phyloP scores from a whole-genome alignment of 371 early-diverging fungal genomes.

The Batkoa obscura region DNA sequence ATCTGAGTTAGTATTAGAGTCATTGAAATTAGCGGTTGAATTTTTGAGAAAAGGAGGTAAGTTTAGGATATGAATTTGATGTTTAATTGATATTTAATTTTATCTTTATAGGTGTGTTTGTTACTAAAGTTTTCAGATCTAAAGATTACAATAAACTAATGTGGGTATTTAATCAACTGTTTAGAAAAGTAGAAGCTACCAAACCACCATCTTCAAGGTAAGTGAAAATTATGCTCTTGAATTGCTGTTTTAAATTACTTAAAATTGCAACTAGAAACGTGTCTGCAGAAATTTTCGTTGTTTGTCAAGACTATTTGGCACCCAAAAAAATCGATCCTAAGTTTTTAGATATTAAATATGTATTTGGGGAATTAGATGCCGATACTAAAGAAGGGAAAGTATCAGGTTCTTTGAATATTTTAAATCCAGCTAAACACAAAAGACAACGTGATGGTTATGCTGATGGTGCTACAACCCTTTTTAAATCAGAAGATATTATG shows the following conservation, averaged over 20 bases:
- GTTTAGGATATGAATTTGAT: too few relatives aligned
- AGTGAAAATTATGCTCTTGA: not conserved
- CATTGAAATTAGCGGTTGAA: constrained; percentile 90
- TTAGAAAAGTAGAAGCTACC: constrained; percentile 95
- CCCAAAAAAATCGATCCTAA: constrained; percentile 92
- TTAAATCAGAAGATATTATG: constrained; percentile 42
- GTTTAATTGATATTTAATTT: too few relatives aligned
- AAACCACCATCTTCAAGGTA: constrained; percentile 96
- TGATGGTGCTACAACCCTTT: constrained; percentile 77
- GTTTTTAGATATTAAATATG: constrained; percentile 83
- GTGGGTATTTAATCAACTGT: constrained; percentile 97
- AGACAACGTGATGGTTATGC: constrained; percentile 93
- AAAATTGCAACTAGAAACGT: constrained; percentile 37
- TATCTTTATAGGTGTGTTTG: constrained; percentile 34
- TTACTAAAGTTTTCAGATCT: constrained; percentile 98
- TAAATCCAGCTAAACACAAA: constrained; percentile 42
- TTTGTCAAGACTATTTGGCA: constrained; percentile 86
- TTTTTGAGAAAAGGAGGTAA: constrained; percentile 83
- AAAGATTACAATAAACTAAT: constrained; percentile 98
- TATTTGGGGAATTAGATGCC: constrained; percentile 79
- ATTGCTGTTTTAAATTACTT: too few relatives aligned
- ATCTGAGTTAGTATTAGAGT: constrained; percentile 88
- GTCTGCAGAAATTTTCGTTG: constrained; percentile 99
- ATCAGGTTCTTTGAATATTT: constrained; percentile 29
- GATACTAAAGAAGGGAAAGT: constrained; percentile 20